Percentiles rank a stretch among this genome's conserved stretches.
These are phyloP conservation scores for Aspergillus pseudoterreus DNA, from an alignment of 2,329 filamentous ascomycete genomes.

Conservation along the genomic window DNA sequence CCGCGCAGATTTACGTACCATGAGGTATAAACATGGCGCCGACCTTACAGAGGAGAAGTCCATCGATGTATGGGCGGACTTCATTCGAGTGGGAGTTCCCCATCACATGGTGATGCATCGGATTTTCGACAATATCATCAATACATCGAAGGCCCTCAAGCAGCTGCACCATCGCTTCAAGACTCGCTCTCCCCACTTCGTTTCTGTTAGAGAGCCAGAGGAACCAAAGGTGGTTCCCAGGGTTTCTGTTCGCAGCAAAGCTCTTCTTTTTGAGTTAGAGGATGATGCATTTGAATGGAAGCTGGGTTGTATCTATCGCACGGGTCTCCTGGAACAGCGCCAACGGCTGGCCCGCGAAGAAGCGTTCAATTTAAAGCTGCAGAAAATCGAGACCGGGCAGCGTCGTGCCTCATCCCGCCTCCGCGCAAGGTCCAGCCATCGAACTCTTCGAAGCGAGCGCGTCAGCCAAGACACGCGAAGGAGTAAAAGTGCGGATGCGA, in stretches of 20 bases:
- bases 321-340: conserved; percentile 82
- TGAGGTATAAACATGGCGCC: conserved; percentile 63
- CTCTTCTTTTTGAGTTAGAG: conserved; percentile 85
- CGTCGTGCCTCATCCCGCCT: conserved; percentile 49
- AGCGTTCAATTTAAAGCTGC: conserved; percentile 82
- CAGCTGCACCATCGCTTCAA: conserved; percentile 92
- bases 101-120: conserved; percentile 86
- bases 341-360: conserved; percentile 87
- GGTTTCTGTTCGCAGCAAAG: conserved; percentile 75
- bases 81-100: conserved; percentile 81
- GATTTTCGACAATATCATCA: conserved; percentile 90
- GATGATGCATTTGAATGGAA: conserved; percentile 98
- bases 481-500: conserved; percentile 56
- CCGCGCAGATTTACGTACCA: conserved; percentile 75
- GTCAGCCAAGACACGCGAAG: conserved; percentile 40
- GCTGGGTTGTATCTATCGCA: conserved; percentile 85
- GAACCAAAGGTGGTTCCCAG: conserved; percentile 82
- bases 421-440: conserved; percentile 51
- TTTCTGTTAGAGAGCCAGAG: conserved; percentile 80
- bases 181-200: conserved; percentile 82
- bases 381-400: conserved; percentile 69
- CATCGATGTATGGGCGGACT: conserved; percentile 79
- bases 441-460: conserved; percentile 40
- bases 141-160: conserved; percentile 78
- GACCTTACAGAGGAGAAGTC: conserved; percentile 69